Evolutionary conservation across 768 basidiomycete genomes (phyloP), one percentile per base, ranked within the genome.

Genomic region (Termitomyces sp.): DNA sequence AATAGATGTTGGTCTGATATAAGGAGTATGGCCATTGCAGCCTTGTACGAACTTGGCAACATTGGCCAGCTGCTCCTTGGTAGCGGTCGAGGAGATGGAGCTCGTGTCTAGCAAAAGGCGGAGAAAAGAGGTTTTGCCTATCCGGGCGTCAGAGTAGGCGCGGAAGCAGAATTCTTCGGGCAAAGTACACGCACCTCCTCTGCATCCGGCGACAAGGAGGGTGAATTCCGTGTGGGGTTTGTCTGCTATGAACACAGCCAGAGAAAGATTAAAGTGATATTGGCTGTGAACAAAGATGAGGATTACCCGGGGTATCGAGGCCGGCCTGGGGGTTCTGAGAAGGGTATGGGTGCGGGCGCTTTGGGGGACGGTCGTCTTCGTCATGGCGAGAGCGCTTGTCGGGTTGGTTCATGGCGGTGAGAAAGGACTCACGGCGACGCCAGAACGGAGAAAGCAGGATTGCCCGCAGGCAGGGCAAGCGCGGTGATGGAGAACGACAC

Each of bases 121-220:
- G 68, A 92, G 86, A 68, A 94, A 89, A 60, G 89, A 87, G 24
- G 90, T 91, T 80, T 94, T 94, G 73, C 89, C 84, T 80, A 74
- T 73, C 72, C 73, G 74, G 69, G 73, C 61, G 66, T 66, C 63
- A 66, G 62, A 55, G 65, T 57, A 55, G 59, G 44, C 54, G 58
- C 59, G 57, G 58, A 59, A 48, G 52, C 40, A 58, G 58, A 58
- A 54, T 53, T 57, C 38, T 49, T 58, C 49, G 51, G 49, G 54
- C 56, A 58, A 60, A 57, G 54, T 30, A 54, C 43, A 77, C 79
- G 65, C 58, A 75, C 81, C 88, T 74, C 87, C 86, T 74, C 86
- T 79, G 69, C 83, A 85, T 53, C 90, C 90, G 58, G 90, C 90
- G 67, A 90, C 89, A 76, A 92, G 87, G 71, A 92, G 75, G 64